phyloP scores from a whole-genome alignment of 306 rosid genomes.

The Malus fusca region DNA sequence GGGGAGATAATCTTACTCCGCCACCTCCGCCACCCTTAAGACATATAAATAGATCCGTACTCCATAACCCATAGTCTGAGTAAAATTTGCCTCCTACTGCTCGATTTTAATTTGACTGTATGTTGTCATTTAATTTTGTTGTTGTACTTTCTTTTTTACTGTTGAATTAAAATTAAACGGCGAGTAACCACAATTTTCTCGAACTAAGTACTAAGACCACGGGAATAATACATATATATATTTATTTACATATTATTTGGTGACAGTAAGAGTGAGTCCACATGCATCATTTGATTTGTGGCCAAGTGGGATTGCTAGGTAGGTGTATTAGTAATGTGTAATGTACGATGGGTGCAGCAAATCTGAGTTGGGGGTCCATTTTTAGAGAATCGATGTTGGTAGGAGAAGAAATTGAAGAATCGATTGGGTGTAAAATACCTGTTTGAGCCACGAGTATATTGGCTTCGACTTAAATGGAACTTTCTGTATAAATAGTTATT shows the following conservation, averaged over 20 bases:
- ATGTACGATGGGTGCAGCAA: neutral
- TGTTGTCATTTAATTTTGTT: too few species aligned
- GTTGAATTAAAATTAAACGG: too few species aligned
- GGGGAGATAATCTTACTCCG: too few species aligned
- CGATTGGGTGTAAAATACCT: neutral
- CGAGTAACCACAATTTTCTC: too few species aligned
- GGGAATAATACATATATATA: neutral
- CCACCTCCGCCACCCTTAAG: too few species aligned
- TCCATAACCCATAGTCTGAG: too few species aligned
- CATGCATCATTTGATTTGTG: constrained; percentile 1
- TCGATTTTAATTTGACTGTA: too few species aligned
- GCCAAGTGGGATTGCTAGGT: constrained; percentile 1
- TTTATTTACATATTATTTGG: neutral
- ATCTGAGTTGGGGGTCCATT: neutral
- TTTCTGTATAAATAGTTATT: neutral
- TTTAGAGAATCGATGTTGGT: constrained; percentile 1
- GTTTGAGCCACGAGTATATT: neutral
- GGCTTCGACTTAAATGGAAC: neutral
- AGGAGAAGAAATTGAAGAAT: neutral
- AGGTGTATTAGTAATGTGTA: neutral
- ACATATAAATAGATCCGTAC: too few species aligned
- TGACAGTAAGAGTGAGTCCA: neutral
- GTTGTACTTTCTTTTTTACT: too few species aligned
- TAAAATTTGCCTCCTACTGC: too few species aligned
- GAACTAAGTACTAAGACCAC: too few species aligned